Evolutionary conservation across 2,329 filamentous ascomycete genomes (phyloP), one percentile per base, ranked within the genome.

Genomic region (Pseudogymnoascus sp.): DNA sequence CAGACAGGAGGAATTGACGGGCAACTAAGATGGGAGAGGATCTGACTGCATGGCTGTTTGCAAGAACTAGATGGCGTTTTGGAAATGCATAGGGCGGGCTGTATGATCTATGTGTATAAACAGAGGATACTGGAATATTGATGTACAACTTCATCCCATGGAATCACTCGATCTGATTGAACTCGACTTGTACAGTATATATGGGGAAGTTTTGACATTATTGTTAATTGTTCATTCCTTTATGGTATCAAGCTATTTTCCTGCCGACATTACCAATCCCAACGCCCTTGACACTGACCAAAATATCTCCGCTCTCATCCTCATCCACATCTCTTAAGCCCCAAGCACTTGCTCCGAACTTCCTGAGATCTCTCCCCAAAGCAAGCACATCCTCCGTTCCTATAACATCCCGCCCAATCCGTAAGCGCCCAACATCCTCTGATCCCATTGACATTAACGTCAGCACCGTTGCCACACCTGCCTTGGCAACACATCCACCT

Each of bases 391-490:
- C 88, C 73, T 96, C 91, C 2, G 87, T 89, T 0, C 87, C 93
- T 53, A 97, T 77, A 0, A 97, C 86, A 57, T 93, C 89, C 70
- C 86, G 87, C 33, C 93, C 91, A 64, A 99, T 74, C 67, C 90
- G 85, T 68, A 99, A 75, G 65, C 95, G 84, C 4, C 95, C 95
- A 13, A 99, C 92, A 75, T 99, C 95, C 74, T 97, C 95, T 0
- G 89, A 91, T 0, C 95, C 95, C 95, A 99, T 97, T 35, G 93
- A 91, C 95, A 99, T 99, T 67, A 99, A 80, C 17, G 87, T 90
- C 62, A 99, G 76, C 67, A 96, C 82, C 0, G 88, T 93, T 2
- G 85, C 80, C 4, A 87, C 87, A 2, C 91, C 89, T 2, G 88
- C 82, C 13, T 80, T 81, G 62, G 87, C 88, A 2, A 90, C 89